Evolutionary conservation across 176 grass and related monocot species (phyloP).

Genomic region (Oryza glaberrima): DNA sequence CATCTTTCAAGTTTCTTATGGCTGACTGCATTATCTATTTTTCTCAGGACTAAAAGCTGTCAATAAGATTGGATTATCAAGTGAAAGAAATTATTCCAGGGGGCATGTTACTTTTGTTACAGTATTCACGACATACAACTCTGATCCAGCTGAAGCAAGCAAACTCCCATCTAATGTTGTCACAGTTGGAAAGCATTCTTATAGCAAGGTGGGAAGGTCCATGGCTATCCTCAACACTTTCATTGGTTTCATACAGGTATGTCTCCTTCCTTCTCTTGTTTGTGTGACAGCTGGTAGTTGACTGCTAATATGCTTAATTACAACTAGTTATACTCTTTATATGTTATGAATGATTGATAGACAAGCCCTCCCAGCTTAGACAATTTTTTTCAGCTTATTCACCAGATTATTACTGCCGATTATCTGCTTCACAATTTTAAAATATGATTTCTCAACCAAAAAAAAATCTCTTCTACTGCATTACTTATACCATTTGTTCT

Average conservation of each 20-base stretch:
- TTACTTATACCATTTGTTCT: too few species aligned
- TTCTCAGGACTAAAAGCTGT: conserved; percentile 72
- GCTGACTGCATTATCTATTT: conserved; percentile 29
- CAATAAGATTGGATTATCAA: conserved; percentile 55
- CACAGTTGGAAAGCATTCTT: conserved; percentile 70
- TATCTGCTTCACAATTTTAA: too few species aligned
- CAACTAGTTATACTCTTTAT: conserved; percentile 7
- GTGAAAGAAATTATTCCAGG: conserved; percentile 41
- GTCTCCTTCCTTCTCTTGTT: conserved; percentile 17
- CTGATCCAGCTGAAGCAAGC: conserved; percentile 40
- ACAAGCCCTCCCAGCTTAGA: background rate
- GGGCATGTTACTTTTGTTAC: conserved; percentile 76
- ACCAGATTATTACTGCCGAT: too few species aligned
- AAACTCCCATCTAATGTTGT: conserved; percentile 54
- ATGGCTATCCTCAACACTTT: conserved; percentile 77
- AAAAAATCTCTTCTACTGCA: too few species aligned
- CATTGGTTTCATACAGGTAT: conserved; percentile 80
- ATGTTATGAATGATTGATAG: conserved; percentile 22
- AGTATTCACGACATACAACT: conserved; percentile 72
- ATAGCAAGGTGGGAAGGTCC: conserved; percentile 68
- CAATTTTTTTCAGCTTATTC: background rate
- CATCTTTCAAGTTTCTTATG: background rate
- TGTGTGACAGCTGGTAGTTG: background rate
- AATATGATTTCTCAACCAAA: too few species aligned
- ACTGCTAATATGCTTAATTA: conserved; percentile 12